Conservation (phyloP, 2,329 filamentous ascomycete species). For the Sporothrix brasiliensis region DNA sequence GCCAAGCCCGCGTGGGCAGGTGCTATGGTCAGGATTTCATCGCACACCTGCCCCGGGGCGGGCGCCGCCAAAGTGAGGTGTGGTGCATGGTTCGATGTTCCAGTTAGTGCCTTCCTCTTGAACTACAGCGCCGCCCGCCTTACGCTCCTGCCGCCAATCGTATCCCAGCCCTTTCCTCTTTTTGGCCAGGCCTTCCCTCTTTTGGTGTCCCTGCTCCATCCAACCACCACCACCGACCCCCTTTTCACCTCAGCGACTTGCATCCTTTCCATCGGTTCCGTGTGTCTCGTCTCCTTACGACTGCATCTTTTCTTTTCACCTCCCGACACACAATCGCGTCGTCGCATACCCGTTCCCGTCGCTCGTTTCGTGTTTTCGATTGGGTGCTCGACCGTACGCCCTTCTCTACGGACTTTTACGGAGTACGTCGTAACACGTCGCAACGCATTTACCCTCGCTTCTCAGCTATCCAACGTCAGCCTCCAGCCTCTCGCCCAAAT, state of each 20-base stretch:
- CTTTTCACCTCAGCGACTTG: constrained; percentile 29
- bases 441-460: constrained; percentile 16
- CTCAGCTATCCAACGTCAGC: neutral
- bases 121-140: constrained; percentile 15
- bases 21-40: constrained; percentile 28
- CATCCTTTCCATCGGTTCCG: constrained; percentile 25
- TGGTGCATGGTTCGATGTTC: neutral
- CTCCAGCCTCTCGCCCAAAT: constrained; percentile 12
- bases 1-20: constrained; percentile 8
- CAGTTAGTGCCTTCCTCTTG: neutral
- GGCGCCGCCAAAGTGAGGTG: neutral
- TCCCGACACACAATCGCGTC: constrained; percentile 10
- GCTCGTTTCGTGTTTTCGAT: neutral
- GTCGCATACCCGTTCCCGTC: constrained; percentile 12
- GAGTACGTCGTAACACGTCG: constrained; percentile 22
- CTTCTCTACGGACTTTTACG: constrained; percentile 17
- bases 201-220: constrained; percentile 29
- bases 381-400: neutral
- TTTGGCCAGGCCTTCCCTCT: constrained; percentile 2
- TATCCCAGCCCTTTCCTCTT: constrained; percentile 32
- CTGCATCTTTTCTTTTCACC: constrained; percentile 10
- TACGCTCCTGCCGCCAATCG: constrained; percentile 1
- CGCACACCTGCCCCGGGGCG: constrained; percentile 5
- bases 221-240: constrained; percentile 30
- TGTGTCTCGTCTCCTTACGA: constrained; percentile 22